These are phyloP conservation scores for Poa pratensis DNA, from an alignment of 176 grass and related monocot genomes.

Conservation along the genomic window DNA sequence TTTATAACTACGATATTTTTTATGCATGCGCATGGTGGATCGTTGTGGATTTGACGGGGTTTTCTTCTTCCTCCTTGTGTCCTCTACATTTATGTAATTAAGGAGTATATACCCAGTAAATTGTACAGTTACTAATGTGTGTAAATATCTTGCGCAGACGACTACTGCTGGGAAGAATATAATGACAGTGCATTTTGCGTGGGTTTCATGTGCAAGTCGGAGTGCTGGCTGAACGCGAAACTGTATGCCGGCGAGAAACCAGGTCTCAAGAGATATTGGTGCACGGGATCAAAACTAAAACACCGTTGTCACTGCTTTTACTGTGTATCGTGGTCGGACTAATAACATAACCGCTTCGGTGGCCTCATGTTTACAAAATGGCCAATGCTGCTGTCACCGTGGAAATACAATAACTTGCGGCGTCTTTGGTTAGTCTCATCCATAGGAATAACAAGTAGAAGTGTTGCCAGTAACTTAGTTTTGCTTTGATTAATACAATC, in stretches of 20 bases:
- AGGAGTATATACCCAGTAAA: background rate
- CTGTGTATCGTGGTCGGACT: background rate
- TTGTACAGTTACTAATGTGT: background rate
- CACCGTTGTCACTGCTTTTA: background rate
- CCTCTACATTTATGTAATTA: too few species aligned
- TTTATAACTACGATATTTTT: background rate
- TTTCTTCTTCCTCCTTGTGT: background rate
- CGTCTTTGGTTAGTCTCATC: background rate
- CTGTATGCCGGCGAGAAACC: background rate
- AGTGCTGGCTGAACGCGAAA: background rate
- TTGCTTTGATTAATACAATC: background rate
- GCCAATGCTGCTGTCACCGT: background rate
- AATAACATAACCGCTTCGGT: background rate
- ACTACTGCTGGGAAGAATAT: conserved; percentile 25
- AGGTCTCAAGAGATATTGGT: background rate
- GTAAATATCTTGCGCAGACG: conserved; percentile 14
- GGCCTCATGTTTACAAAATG: background rate
- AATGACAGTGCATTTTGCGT: background rate
- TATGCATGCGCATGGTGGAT: background rate
- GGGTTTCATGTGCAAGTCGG: background rate
- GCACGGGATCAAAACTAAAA: background rate
- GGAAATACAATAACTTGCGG: background rate
- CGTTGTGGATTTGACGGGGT: background rate
- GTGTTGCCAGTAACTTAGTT: background rate
- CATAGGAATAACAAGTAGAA: background rate